These are phyloP conservation scores for Gastrolobium villosum DNA, from an alignment of 306 rosid species.

Conservation along the genomic window DNA sequence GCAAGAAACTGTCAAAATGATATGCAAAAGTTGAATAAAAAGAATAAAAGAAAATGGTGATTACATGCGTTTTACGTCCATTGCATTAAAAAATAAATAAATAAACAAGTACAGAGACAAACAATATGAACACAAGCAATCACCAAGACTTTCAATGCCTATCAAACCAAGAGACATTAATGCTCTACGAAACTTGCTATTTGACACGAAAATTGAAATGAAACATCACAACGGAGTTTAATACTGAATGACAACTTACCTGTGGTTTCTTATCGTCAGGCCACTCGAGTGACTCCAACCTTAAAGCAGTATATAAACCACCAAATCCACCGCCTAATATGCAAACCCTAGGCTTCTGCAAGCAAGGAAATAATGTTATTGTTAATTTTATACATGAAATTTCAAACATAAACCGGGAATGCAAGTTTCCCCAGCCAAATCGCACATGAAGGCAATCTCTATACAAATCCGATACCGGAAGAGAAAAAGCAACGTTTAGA, in stretches of 20 bases:
- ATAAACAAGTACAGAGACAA: background rate
- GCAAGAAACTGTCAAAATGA: background rate
- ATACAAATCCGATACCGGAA: background rate
- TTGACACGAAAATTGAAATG: background rate
- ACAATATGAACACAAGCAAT: background rate
- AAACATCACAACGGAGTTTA: background rate
- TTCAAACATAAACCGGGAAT: conserved; percentile 2
- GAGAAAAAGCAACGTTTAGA: background rate
- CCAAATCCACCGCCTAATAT: conserved; percentile 98
- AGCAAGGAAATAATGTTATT: background rate
- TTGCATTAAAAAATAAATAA: background rate
- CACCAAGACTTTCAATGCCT: background rate
- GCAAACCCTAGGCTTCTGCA: conserved; percentile 89
- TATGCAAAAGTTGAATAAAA: background rate
- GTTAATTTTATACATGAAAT: background rate
- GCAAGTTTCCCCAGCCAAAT: conserved; percentile 16
- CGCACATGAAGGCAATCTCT: background rate
- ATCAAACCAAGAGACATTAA: background rate
- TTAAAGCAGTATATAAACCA: conserved; percentile 92
- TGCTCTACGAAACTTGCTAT: background rate
- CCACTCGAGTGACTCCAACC: conserved; percentile 94
- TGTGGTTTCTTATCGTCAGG: conserved; percentile 84
- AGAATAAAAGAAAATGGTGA: background rate
- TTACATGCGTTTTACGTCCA: background rate
- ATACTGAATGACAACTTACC: conserved; percentile 48